Evolutionary conservation across 2,329 filamentous ascomycete genomes (phyloP), one percentile per base, ranked within the genome.

Genomic region (Xylariales sp.): DNA sequence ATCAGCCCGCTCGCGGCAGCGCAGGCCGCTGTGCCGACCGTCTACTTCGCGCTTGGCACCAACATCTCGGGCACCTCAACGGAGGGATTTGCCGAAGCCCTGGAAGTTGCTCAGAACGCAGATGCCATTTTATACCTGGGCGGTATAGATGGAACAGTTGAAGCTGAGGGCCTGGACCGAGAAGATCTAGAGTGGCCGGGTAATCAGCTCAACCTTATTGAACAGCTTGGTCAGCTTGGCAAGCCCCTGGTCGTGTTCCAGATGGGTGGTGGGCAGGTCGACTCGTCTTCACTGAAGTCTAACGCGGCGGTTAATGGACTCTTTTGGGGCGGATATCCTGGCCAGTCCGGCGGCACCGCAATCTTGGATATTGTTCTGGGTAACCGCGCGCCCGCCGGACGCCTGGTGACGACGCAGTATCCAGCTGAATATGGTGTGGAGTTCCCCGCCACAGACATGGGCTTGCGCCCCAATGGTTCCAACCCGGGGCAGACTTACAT

Each of bases 1-100:
- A 69, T 66, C 44, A 70, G 66, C 4, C 77, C 77, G 0, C 59
- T 76, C 1, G 67, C 65, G 20, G 76, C 78, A 6, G 69, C 76
- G 7, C 12, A 17, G 5, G 52, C 69, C 23, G 57, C 68, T 19
- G 63, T 69, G 4, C 64, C 65, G 5, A 57, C 72, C 23, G 60
- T 63, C 0, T 66, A 74, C 16, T 65, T 66, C 45, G 69, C 72
- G 35, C 70, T 65, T 6, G 47, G 40, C 10, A 62, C 61, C 7
- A 43, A 57, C 4, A 47, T 55, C 4, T 44, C 49, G 6, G 48
- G 59, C 33, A 52, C 54, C n/a, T 44, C 40, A 23, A 51, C 48
- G 4, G 47, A 53, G n/a, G 50, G 51, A 2, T 59, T 63, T 36
- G 54, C 49, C n/a, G 38, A 43, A 1, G 64, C 65, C 5, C 40